Evolutionary conservation across 352 stramenopile genomes (phyloP).

Genomic region (Halophytophthora batemanensis): DNA sequence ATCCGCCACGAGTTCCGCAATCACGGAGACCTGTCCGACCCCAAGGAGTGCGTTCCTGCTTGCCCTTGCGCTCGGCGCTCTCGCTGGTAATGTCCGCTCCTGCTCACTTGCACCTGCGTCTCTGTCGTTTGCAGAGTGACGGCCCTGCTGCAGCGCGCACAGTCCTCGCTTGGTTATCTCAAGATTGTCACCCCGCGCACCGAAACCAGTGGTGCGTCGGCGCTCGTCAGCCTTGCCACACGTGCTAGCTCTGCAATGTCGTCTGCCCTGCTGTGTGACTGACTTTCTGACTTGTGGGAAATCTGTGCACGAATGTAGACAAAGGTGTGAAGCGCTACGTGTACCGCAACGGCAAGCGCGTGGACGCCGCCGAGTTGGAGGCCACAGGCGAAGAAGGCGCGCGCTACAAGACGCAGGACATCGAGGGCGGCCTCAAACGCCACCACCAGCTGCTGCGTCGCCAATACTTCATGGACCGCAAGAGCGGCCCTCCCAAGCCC

Average conservation of each 20-base stretch:
- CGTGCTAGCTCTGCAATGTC: too few species aligned
- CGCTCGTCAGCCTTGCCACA: too few species aligned
- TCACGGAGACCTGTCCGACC: slow-evolving; percentile 51
- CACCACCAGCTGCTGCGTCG: slow-evolving; percentile 77
- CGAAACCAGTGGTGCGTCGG: slow-evolving; percentile 37
- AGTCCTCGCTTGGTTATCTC: slow-evolving; percentile 80
- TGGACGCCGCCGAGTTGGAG: slow-evolving; percentile 42
- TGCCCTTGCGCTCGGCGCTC: background rate
- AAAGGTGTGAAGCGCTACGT: slow-evolving; percentile 75
- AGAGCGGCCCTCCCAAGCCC: slow-evolving; percentile 34
- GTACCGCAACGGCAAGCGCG: slow-evolving; percentile 77
- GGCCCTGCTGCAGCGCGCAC: slow-evolving; percentile 65
- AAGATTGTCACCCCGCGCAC: slow-evolving; percentile 83
- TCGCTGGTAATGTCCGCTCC: slow-evolving; percentile 1
- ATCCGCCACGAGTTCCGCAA: slow-evolving; percentile 76
- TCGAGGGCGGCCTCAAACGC: slow-evolving; percentile 62
- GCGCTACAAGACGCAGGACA: slow-evolving; percentile 70
- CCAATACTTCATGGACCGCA: slow-evolving; percentile 87
- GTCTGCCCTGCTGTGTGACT: background rate
- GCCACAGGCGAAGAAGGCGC: slow-evolving; percentile 52
- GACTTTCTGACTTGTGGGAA: slow-evolving; percentile 2
- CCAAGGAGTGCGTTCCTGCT: slow-evolving; percentile 54
- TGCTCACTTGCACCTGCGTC: slow-evolving; percentile 4
- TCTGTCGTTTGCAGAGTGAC: slow-evolving; percentile 37
- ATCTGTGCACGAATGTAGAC: slow-evolving; percentile 21